Percentiles rank a stretch among this genome's conserved stretches.
Evolutionary conservation across 1,284 basidiomycete genomes (phyloP).

Genomic region (Sparassis latifolia): DNA sequence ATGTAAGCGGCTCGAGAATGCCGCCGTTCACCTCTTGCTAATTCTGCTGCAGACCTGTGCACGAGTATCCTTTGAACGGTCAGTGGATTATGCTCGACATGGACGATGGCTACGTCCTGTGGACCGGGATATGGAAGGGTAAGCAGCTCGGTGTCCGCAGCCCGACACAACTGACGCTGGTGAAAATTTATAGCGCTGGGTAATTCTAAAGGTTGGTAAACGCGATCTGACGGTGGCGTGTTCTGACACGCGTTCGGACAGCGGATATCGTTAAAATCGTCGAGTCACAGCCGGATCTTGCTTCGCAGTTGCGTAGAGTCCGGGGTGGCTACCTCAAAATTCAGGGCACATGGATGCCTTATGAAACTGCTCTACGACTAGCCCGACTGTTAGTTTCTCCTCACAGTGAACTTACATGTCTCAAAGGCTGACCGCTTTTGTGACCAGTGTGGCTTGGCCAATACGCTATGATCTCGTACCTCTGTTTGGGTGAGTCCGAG

Average conservation of each 20-base stretch:
- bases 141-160: constrained; percentile 9
- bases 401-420: constrained; percentile 6
- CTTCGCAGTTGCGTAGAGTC: constrained; percentile 71
- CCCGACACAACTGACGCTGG: not conserved
- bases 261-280: constrained; percentile 88
- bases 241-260: constrained; percentile 24
- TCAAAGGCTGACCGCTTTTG: not conserved
- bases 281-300: constrained; percentile 81
- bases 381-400: constrained; percentile 56
- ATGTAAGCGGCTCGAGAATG: constrained; percentile 43
- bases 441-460: constrained; percentile 74
- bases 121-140: constrained; percentile 90
- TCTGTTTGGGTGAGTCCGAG: constrained; percentile 61
- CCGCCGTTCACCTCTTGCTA: not conserved
- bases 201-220: constrained; percentile 66
- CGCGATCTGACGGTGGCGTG: not conserved
- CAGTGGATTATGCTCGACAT: constrained; percentile 93
- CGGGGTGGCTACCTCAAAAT: constrained; percentile 85
- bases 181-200: constrained; percentile 52
- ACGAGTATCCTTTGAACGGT: constrained; percentile 80
- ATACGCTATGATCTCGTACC: constrained; percentile 79
- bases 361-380: constrained; percentile 72
- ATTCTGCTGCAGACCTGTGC: constrained; percentile 55
- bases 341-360: constrained; percentile 87
- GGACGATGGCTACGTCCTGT: constrained; percentile 81